Base-by-base conservation (phyloP, 306 rosid genomes). In the Glycine latifolia region DNA sequence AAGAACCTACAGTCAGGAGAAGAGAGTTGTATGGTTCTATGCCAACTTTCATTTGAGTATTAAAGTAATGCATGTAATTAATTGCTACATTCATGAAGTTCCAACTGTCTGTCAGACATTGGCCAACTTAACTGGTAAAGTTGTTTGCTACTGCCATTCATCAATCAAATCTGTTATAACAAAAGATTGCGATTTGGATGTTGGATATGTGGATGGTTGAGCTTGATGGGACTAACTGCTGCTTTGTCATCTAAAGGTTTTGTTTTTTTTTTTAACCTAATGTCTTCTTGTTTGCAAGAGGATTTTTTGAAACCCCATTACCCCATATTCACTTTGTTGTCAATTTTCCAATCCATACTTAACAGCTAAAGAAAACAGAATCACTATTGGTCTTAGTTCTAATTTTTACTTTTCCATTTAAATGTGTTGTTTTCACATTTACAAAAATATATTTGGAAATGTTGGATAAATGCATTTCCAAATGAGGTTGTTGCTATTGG, bases 141-240 rank as follows among this genome's bases (percentile, higher is more conserved):
- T n/a, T 74, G 75, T 33, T 56, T 53, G 76, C 7, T 47, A 31
- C 31, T 35, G 44, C n/a, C 76, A 33, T 75, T 65, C 67, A 56
- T 73, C 44, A 81, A 52, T 41, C 26, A 62, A 52, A 10, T 73
- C 47, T 52, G 17, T 66, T 54, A n/a, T 74, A 79, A 41, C 17
- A 67, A 31, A 33, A 46, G 69, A 53, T 33, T 5, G 3, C 2
- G 60, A 54, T n/a, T 31, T 43, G 26, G 15, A 63, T 50, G 78
- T 13, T 37, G 10, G 62, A 33, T 46, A 10, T 12, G 1, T 54
- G 59, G 26, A 47, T 81, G 74, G 47, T 73, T 26, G 75, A 41
- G 39, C 76, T 55, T 65, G 61, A 63, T 14, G 61, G 55, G 76
- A 55, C 60, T 31, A 31, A 54, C 62, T 67, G 44, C 53, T 82